A percentile compares a stretch with the other conserved stretches of the same genome.
Conservation (phyloP, 768 basidiomycete genomes). For the Termitomyces sp. region DNA sequence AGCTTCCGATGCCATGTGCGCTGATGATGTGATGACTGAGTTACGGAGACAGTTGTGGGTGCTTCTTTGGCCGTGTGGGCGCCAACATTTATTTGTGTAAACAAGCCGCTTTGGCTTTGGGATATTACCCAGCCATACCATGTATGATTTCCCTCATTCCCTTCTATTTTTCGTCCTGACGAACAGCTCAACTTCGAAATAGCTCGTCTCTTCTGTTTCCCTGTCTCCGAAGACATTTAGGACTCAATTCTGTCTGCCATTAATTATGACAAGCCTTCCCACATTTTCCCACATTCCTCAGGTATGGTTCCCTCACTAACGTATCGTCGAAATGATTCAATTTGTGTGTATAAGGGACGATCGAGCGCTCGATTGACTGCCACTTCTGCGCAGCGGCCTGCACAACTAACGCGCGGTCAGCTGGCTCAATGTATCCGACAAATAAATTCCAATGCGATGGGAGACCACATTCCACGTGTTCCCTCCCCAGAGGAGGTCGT, state of each 20-base stretch:
- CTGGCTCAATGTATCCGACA: slow-evolving; percentile 5
- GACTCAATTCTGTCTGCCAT: background rate
- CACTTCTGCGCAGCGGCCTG: background rate
- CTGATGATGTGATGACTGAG: background rate
- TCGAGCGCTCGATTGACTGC: background rate
- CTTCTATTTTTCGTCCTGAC: slow-evolving; percentile 16
- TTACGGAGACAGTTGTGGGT: slow-evolving; percentile 24
- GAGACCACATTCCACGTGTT: slow-evolving; percentile 19
- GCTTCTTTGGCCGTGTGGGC: slow-evolving; percentile 36
- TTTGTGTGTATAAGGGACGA: background rate
- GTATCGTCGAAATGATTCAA: background rate
- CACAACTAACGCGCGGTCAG: slow-evolving; percentile 1
- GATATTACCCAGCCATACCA: slow-evolving; percentile 14
- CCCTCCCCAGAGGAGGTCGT: slow-evolving; percentile 16
- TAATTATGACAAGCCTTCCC: background rate
- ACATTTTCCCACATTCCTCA: background rate
- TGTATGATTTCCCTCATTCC: slow-evolving; percentile 18
- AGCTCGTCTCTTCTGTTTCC: background rate
- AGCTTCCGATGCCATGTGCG: background rate
- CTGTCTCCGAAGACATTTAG: background rate
- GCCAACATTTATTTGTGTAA: slow-evolving; percentile 33
- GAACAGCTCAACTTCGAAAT: slow-evolving; percentile 1
- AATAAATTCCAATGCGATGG: slow-evolving; percentile 4
- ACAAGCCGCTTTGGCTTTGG: slow-evolving; percentile 28
- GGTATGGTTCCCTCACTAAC: background rate